Conservation (phyloP, 345 rosid genomes). For the Isatis tinctoria region DNA sequence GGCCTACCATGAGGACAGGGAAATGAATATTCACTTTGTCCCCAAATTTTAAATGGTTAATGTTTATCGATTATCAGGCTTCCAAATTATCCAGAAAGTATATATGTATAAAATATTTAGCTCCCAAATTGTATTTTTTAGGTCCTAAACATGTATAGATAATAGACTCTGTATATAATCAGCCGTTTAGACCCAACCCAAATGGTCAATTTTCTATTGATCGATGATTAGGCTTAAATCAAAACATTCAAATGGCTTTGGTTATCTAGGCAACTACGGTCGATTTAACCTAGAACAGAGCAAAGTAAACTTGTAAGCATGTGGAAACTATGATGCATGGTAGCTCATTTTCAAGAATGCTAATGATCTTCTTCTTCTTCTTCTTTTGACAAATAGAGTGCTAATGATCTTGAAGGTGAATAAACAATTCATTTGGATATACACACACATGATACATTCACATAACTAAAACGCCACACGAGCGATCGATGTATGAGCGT, state of each 20-base stretch:
- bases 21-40: too few relatives aligned
- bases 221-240: neutral
- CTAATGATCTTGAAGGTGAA: neutral
- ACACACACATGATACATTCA: neutral
- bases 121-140: too few relatives aligned
- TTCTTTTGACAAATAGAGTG: too few relatives aligned
- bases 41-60: too few relatives aligned
- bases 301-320: neutral
- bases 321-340: neutral
- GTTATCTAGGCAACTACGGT: neutral
- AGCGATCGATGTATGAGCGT: conserved; percentile 7
- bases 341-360: neutral
- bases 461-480: conserved; percentile 13
- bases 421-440: conserved; percentile 3
- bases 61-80: too few relatives aligned
- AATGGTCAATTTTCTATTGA: neutral
- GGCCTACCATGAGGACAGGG: too few relatives aligned
- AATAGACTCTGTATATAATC: neutral
- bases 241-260: neutral
- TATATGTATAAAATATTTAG: too few relatives aligned
- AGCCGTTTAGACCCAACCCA: neutral
- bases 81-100: too few relatives aligned
- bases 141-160: too few relatives aligned
- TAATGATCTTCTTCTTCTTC: neutral
- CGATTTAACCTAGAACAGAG: neutral